Percentiles rank a stretch among this genome's conserved stretches.
Conservation (phyloP, 2,329 filamentous ascomycete species). For the Fusarium buharicum region DNA sequence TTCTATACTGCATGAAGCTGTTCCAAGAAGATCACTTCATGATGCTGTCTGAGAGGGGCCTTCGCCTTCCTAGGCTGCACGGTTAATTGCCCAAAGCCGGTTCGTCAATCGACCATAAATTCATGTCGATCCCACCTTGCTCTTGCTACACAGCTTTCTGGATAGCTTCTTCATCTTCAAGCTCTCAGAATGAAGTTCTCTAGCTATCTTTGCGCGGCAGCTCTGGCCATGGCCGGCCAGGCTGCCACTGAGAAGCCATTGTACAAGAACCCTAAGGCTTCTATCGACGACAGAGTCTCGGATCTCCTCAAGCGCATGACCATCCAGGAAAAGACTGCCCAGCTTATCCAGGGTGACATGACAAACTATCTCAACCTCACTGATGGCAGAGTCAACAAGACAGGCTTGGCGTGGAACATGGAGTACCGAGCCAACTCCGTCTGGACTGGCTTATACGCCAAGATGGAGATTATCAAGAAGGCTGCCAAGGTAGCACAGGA, state of each 20-base stretch:
- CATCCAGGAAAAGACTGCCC: constrained; percentile 76
- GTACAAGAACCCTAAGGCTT: constrained; percentile 72
- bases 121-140: constrained; percentile 16
- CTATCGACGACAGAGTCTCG: constrained; percentile 71
- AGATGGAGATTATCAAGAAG: constrained; percentile 70
- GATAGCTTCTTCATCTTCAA: constrained; percentile 14
- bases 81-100: constrained; percentile 35
- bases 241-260: constrained; percentile 51
- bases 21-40: not conserved
- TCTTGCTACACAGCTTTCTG: constrained; percentile 3
- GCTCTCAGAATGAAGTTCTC: constrained; percentile 47
- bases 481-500: constrained; percentile 74
- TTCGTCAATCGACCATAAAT: constrained; percentile 22
- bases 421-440: constrained; percentile 72
- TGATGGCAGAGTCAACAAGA: constrained; percentile 72
- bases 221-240: constrained; percentile 39
- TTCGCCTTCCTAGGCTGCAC: constrained; percentile 6
- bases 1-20: not conserved
- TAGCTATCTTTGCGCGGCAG: constrained; percentile 37
- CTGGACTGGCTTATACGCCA: constrained; percentile 75
- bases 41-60: not conserved
- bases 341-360: constrained; percentile 76
- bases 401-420: constrained; percentile 74
- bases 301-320: constrained; percentile 80
- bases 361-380: constrained; percentile 78